Base-by-base conservation (phyloP, 2,329 filamentous ascomycete species). In the Aspergillus clavatus region DNA sequence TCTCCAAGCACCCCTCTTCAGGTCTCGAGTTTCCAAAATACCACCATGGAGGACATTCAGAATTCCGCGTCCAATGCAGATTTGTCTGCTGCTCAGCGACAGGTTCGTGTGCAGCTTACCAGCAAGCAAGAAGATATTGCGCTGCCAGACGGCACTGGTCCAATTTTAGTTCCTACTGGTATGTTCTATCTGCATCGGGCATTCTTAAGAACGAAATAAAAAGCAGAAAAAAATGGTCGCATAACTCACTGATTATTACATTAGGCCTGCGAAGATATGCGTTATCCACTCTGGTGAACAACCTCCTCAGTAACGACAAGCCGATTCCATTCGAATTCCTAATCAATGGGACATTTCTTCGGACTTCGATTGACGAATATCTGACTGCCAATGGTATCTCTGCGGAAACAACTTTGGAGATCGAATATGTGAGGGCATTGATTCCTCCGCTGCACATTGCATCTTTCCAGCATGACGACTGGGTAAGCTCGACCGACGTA, bases 401-500 rank as follows among this genome's bases (percentile, higher is more conserved):
- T 16, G 81, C 89, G 33, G 93, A 98, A 73, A 86, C 84, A 4
- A 91, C 86, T 3, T 73, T 98, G 42, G 86, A 84, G 27, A 79
- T 98, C 46, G 90, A 97, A 73, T 98, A 97, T 69, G 89, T 96
- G 27, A 85, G 89, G 59, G 93, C 89, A 52, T 74, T 96, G 56
- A 82, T 96, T 48, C 93, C 93, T 6, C 93, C 93, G 14, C 77
- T 87, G 27, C 91, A 93, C 66, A 83, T 95, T 57, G 86, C 89
- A 10, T 93, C 87, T 62, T 98, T 95, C 66, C 85, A 96, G 72
- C 91, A 98, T 67, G 90, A 98, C 62, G 93, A 97, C 68, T 98
- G 93, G 93, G 87, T 98, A 39, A 88, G 87, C 64, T 80, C 81
- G 21, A 82, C 97, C 21, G 89, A 96, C 66, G 80, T 95, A 4